Evolutionary conservation across 257 asterid species (phyloP).

Genomic region (Petunia axillaris): DNA sequence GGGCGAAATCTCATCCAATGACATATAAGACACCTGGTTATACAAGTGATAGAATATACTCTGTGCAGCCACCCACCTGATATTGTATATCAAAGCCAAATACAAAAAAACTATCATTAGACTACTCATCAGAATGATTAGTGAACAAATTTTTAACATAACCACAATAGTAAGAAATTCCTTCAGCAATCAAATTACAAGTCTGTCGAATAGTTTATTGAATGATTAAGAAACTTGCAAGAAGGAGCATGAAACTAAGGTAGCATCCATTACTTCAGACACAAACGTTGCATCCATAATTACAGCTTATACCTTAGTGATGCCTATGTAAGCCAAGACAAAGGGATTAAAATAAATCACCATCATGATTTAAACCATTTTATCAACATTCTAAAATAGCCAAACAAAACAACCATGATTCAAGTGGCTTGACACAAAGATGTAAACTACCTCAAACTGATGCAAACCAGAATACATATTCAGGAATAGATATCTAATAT

Average conservation of each 20-base stretch:
- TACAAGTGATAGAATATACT: constrained; percentile 35
- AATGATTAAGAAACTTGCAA: no score
- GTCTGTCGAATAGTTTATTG: no score
- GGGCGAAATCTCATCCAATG: constrained; percentile 33
- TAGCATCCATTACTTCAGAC: no score
- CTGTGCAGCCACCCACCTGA: constrained; percentile 37
- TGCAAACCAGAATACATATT: neutral
- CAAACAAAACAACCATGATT: constrained; percentile 13
- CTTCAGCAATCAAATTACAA: neutral
- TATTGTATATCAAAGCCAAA: neutral
- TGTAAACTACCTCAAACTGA: neutral
- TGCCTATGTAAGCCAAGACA: neutral
- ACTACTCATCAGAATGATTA: neutral
- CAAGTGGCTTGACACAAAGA: neutral
- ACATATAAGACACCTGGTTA: constrained; percentile 35
- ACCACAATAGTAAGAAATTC: neutral
- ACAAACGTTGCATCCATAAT: no score
- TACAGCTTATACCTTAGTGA: no score
- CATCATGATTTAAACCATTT: neutral
- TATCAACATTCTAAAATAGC: neutral
- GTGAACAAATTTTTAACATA: neutral
- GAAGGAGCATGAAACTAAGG: no score
- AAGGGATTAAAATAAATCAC: neutral
- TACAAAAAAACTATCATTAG: neutral
- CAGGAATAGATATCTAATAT: neutral